Evolutionary conservation across 1,284 basidiomycete genomes (phyloP), one percentile per base, ranked within the genome.

Genomic region (Rhodotorula sp.): DNA sequence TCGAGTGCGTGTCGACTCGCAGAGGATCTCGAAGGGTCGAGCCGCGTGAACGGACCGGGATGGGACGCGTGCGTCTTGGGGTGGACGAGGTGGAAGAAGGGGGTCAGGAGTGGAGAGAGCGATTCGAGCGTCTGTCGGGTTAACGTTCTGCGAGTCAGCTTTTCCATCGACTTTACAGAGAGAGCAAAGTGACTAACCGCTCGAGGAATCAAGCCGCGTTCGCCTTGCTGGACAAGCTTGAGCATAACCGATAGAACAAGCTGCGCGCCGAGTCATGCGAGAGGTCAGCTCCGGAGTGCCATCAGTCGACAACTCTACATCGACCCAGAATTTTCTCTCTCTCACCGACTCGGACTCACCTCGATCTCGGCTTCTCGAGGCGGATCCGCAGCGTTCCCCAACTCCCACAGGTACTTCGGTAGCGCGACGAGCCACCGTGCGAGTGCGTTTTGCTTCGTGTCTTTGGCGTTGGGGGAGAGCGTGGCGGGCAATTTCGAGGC

Each of bases 371-470:
- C 5, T 79, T 74, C 15, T 85, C 78, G 76, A n/a, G 53, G 26
- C 26, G 53, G 49, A 5, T n/a, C n/a, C 18, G 49, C 8, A 26
- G 90, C 86, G 61, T 81, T 85, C 81, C 81, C 1, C 88, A 91
- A 80, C 80, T 95, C 92, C 93, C 93, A 95, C 3, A 95, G 82
- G 14, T 85, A 85, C 79, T 87, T 88, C 0, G 92, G 91, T 51
- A 94, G 83, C 71, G 88, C 85, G 18, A 83, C 76, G 26, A 89
- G 68, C 89, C 90, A 90, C 42, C 87, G 24, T 85, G 66, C 54
- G 6, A 61, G 54, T 29, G 60, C 14, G 22, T 42, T 48, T 0
- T 26, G 18, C 29, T n/a, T 51, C 48, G 24, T 33, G 3, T 56
- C 65, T 3, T 18, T n/a, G 1, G 44, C 24, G 48, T 54, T 29